phyloP scores from a whole-genome alignment of 129 eudicot genomes.

The Flaveria robusta region DNA sequence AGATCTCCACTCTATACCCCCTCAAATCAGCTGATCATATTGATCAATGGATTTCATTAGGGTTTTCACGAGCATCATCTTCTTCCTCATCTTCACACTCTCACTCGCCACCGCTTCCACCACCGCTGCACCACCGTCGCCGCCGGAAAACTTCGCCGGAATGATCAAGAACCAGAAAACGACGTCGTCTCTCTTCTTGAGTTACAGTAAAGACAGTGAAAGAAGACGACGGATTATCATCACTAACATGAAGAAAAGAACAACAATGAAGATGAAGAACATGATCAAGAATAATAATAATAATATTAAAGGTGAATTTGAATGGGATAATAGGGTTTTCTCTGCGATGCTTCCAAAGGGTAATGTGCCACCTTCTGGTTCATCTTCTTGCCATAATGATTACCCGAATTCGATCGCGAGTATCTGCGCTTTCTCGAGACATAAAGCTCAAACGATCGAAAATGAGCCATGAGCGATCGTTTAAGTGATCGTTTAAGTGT shows the following conservation, averaged over 20 bases:
- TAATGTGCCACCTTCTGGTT: slow-evolving; percentile 79
- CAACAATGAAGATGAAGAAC: slow-evolving; percentile 8
- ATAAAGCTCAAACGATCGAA: slow-evolving; percentile 14
- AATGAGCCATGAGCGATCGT: slow-evolving; percentile 7
- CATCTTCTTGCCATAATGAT: slow-evolving; percentile 76
- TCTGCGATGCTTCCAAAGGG: slow-evolving; percentile 86
- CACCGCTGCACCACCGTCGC: slow-evolving; percentile 24
- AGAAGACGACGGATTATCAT: slow-evolving; percentile 21
- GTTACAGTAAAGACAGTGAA: slow-evolving; percentile 3
- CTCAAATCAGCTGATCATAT: background rate
- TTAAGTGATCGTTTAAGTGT: slow-evolving; percentile 7
- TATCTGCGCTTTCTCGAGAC: slow-evolving; percentile 39
- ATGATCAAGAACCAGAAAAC: slow-evolving; percentile 36
- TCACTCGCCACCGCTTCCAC: slow-evolving; percentile 16
- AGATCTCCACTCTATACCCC: background rate
- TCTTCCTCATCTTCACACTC: slow-evolving; percentile 14
- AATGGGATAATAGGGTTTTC: slow-evolving; percentile 40
- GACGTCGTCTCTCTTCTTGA: slow-evolving; percentile 40
- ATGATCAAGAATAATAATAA: background rate
- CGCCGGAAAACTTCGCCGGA: background rate
- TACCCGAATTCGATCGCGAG: slow-evolving; percentile 52
- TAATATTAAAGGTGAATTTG: slow-evolving; percentile 11
- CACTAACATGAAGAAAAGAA: slow-evolving; percentile 30
- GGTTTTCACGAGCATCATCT: slow-evolving; percentile 16
- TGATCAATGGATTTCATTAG: slow-evolving; percentile 18